Evolutionary conservation across 1,139 yeast genomes (phyloP).

Genomic region (Saccharomycopsis hybrid): DNA sequence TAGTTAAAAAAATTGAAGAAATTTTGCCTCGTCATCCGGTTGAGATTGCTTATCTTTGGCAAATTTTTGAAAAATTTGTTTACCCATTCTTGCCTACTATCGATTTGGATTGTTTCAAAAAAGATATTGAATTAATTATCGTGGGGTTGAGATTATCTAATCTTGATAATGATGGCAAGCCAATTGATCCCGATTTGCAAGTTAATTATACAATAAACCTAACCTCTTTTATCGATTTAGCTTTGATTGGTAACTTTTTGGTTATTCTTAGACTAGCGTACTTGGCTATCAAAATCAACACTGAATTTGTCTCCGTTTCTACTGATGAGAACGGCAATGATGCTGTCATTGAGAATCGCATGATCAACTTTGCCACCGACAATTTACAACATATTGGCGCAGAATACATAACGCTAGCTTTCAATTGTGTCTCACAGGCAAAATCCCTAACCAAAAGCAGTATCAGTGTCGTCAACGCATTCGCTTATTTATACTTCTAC

Average conservation of each 20-base stretch:
- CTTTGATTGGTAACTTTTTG: slow-evolving; percentile 13
- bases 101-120: slow-evolving; percentile 11
- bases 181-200: neutral
- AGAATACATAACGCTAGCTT: slow-evolving; percentile 12
- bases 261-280: slow-evolving; percentile 16
- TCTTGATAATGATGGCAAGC: neutral
- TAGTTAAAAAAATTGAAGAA: neutral
- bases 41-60: slow-evolving; percentile 7
- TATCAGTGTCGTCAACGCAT: slow-evolving; percentile 3
- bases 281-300: slow-evolving; percentile 10
- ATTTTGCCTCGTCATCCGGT: neutral
- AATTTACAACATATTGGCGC: slow-evolving; percentile 10
- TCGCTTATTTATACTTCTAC: slow-evolving; percentile 10
- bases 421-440: slow-evolving; percentile 8
- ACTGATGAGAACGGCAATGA: neutral
- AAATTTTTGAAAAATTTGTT: slow-evolving; percentile 14
- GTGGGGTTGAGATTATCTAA: slow-evolving; percentile 4
- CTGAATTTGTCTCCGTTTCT: neutral
- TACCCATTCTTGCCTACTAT: slow-evolving; percentile 19
- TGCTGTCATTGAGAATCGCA: slow-evolving; percentile 5
- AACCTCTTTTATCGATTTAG: slow-evolving; percentile 16
- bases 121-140: slow-evolving; percentile 18
- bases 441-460: slow-evolving; percentile 11
- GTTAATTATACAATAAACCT: slow-evolving; percentile 8
- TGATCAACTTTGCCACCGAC: slow-evolving; percentile 7